Percentiles rank a stretch among this genome's conserved stretches.
Conservation (phyloP, 306 rosid species). For the Ormosia emarginata region DNA sequence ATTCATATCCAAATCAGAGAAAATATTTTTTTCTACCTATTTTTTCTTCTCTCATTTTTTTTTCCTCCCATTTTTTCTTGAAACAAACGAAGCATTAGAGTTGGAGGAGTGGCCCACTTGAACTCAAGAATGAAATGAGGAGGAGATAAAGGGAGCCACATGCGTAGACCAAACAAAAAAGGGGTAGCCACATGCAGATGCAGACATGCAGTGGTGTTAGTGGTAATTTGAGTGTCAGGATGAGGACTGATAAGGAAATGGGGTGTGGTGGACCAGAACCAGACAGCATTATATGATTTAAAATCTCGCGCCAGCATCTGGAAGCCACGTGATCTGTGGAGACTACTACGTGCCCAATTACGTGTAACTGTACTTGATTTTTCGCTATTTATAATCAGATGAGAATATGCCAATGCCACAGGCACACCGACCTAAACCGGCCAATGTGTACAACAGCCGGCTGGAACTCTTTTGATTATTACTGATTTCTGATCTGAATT, state of each 20-base stretch:
- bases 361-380: not conserved
- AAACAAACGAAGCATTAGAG: too few species aligned
- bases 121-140: too few species aligned
- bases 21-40: too few species aligned
- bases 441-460: not conserved
- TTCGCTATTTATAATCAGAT: not conserved
- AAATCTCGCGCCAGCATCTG: slow-evolving; percentile 14
- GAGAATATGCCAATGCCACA: not conserved
- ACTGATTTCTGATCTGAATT: too few species aligned
- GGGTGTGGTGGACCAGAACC: not conserved
- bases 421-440: slow-evolving; percentile 12
- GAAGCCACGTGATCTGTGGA: slow-evolving; percentile 22
- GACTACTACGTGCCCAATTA: not conserved
- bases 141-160: too few species aligned
- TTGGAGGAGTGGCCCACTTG: too few species aligned
- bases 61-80: too few species aligned
- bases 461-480: not conserved
- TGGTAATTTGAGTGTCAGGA: not conserved
- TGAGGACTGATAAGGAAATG: not conserved
- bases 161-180: too few species aligned
- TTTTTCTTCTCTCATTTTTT: too few species aligned
- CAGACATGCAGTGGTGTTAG: not conserved
- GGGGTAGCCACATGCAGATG: not conserved
- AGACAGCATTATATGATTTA: not conserved
- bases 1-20: too few species aligned